Conservation (phyloP, 1,284 basidiomycete species). For the Pascua sp. region DNA sequence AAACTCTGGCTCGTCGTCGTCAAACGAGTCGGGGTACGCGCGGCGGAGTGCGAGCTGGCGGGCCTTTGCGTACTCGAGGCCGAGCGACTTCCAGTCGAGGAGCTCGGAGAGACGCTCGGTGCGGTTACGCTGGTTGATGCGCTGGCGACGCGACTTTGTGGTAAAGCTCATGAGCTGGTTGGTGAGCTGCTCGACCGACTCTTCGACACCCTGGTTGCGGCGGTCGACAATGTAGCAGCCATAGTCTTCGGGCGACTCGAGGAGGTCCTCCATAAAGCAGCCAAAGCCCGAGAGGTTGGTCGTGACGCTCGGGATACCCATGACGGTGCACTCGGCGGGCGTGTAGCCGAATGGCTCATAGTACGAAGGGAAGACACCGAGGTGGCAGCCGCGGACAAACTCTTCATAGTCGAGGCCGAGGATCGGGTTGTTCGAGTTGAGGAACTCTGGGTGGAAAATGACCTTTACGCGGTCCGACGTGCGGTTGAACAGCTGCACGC, state of each 20-base stretch:
- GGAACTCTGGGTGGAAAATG: constrained; percentile 97
- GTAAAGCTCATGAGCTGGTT: constrained; percentile 74
- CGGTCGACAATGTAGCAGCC: constrained; percentile 96
- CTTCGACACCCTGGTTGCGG: constrained; percentile 82
- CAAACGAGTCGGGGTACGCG: constrained; percentile 93
- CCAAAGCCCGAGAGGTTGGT: constrained; percentile 97
- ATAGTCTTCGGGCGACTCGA: constrained; percentile 72
- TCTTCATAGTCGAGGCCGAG: constrained; percentile 97
- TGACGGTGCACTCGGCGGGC: constrained; percentile 63
- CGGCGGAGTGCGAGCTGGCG: constrained; percentile 85
- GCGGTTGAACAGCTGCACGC: constrained; percentile 87
- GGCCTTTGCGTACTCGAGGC: constrained; percentile 94
- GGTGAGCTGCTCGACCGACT: constrained; percentile 69
- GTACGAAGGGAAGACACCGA: constrained; percentile 97
- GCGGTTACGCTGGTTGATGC: constrained; percentile 97
- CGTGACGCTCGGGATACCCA: constrained; percentile 96
- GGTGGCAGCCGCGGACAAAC: constrained; percentile 94
- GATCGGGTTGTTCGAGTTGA: constrained; percentile 97
- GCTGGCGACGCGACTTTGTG: constrained; percentile 86
- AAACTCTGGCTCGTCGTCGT: constrained; percentile 62
- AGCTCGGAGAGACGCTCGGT: constrained; percentile 89
- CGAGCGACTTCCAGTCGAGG: constrained; percentile 97
- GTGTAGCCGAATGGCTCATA: constrained; percentile 55
- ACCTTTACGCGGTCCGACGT: constrained; percentile 84
- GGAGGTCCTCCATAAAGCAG: constrained; percentile 98